Base-by-base conservation (phyloP, 1,284 basidiomycete species). In the Cutaneotrichosporon cavernicola region DNA sequence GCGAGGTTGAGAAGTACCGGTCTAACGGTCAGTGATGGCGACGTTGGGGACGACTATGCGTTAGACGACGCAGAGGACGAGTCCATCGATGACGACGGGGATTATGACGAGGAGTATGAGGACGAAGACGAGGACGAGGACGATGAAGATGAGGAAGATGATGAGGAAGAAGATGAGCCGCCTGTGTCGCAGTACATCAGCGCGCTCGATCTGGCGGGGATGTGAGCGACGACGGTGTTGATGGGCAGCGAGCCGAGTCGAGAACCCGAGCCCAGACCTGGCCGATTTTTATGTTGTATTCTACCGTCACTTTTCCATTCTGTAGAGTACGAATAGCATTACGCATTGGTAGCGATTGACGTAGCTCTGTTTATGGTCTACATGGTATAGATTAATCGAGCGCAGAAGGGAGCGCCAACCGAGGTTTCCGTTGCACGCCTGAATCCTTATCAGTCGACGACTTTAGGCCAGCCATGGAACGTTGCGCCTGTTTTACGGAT, bases 141-240 rank as follows among this genome's bases (percentile, higher is more conserved):
- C 3, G 73, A 77, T 1, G 75, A 78, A 2, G 76, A 77, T 0
- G 74, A 78, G 0, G 70, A 77, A 1, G 75, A 78, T 1, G 73
- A 77, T 1, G 72, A 74, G 1, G 74, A 75, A 8, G 72, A 73
- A 1, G 73, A 73, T 16, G 57, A 72, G 21, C 69, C 70, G 47
- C 64, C 73, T 0, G 67, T 73, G 30, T 78, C 77, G 26, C 76
- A 78, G 58, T 76, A 76, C 67, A 78, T 79, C 53, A 73, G 70
- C 40, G 77, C 77, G 31, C 67, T 79, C 55, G 77, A 79, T 64
- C 66, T 79, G 34, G 77, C 76, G 8, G 65, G 65, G 7, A 61
- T 57, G 56, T 58, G 46, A 58, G 26, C 9, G 18, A 8, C n/a
- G 5, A 5, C 5, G 32, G 9, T 56, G 34, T 13, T 16, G 14